These are phyloP conservation scores for Allium sativum DNA, from an alignment of 106 monocot species.

Conservation along the genomic window DNA sequence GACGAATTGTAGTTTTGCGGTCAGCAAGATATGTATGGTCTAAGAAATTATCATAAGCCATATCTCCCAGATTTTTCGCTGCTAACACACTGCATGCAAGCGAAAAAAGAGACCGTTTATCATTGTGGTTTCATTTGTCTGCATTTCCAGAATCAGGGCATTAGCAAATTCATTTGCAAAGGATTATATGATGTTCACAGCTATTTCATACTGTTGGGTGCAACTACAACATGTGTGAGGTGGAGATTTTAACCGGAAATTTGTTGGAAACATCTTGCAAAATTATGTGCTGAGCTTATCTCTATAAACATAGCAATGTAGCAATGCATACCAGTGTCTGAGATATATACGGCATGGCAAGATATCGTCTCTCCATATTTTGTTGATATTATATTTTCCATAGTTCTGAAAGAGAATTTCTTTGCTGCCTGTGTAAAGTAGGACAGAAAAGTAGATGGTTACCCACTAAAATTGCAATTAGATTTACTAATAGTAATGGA, in stretches of 20 bases:
- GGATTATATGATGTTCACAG: too few species aligned
- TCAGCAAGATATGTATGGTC: slow-evolving; percentile 69
- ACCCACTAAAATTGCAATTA: too few species aligned
- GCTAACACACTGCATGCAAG: slow-evolving; percentile 60
- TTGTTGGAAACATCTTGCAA: too few species aligned
- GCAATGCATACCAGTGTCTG: slow-evolving; percentile 58
- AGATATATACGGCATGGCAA: slow-evolving; percentile 88
- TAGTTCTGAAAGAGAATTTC: slow-evolving; percentile 64
- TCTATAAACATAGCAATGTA: too few species aligned
- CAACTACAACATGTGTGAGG: too few species aligned
- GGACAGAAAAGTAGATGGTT: neutral
- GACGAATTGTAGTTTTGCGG: slow-evolving; percentile 49
- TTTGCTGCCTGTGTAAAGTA: slow-evolving; percentile 34
- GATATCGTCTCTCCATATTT: slow-evolving; percentile 90
- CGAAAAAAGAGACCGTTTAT: neutral
- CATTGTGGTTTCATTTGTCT: too few species aligned
- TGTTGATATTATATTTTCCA: slow-evolving; percentile 75
- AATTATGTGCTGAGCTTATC: too few species aligned
- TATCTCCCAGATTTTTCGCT: slow-evolving; percentile 59
- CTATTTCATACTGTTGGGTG: too few species aligned
- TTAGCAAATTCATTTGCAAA: too few species aligned
- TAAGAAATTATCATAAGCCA: slow-evolving; percentile 63
- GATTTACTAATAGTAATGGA: too few species aligned
- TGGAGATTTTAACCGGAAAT: too few species aligned
- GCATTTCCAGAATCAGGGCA: too few species aligned